phyloP scores from a whole-genome alignment of 805 yeast species.

The Danielia reshetovae region DNA sequence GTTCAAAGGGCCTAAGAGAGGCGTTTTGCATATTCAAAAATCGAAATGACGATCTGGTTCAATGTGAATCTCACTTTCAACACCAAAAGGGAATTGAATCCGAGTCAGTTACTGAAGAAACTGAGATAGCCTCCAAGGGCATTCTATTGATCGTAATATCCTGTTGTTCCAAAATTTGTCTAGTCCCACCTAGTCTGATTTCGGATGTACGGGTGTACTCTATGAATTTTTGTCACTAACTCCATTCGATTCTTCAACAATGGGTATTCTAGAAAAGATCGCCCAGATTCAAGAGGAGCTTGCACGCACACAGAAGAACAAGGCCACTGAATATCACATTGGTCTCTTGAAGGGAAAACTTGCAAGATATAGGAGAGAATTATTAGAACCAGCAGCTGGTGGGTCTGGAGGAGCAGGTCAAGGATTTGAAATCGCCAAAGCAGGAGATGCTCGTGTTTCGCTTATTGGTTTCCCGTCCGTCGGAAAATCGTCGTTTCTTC shows the following conservation, averaged over 20 bases:
- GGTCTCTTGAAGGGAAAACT: conserved; percentile 92
- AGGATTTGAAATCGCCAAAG: conserved; percentile 91
- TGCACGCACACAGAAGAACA: conserved; percentile 92
- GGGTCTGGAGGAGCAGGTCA: conserved; percentile 72
- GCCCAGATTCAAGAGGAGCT: conserved; percentile 89
- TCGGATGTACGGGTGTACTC: conserved; percentile 11
- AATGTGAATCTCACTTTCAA: too few species aligned
- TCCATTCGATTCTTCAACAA: conserved; percentile 1
- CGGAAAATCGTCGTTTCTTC: conserved; percentile 88
- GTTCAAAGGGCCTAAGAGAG: too few species aligned
- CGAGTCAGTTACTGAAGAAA: too few species aligned
- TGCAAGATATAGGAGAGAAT: conserved; percentile 87
- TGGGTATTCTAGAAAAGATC: conserved; percentile 58
- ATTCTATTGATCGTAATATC: too few species aligned
- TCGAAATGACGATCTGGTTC: too few species aligned
- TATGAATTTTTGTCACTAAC: conserved; percentile 1
- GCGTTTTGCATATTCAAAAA: too few species aligned
- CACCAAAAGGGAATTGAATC: too few species aligned
- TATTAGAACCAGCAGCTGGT: conserved; percentile 85
- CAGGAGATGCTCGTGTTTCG: conserved; percentile 95
- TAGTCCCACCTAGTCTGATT: too few species aligned
- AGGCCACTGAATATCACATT: conserved; percentile 96
- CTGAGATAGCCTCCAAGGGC: too few species aligned
- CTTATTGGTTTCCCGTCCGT: conserved; percentile 97
- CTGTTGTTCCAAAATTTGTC: too few species aligned